Evolutionary conservation across 441 rosid genomes (phyloP).

Genomic region (Jatropha multifida): DNA sequence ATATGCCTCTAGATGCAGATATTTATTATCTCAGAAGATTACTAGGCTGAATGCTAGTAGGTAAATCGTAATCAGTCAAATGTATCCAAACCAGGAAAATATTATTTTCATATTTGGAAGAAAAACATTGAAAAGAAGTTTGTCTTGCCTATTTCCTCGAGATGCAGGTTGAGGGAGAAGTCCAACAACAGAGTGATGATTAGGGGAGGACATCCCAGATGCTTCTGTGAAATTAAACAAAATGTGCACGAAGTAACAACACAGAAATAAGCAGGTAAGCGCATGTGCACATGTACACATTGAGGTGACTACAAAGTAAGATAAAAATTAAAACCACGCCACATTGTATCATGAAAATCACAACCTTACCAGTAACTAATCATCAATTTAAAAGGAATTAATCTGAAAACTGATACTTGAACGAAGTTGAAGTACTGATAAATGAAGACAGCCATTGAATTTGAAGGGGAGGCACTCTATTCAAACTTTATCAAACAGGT

Average conservation of each 20-base stretch:
- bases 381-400: slow-evolving; percentile 1
- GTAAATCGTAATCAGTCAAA: slow-evolving; percentile 6
- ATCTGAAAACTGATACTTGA: background rate
- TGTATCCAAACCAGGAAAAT: slow-evolving; percentile 22
- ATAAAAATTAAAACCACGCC: background rate
- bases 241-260: background rate
- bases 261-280: background rate
- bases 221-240: slow-evolving; percentile 43
- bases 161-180: slow-evolving; percentile 64
- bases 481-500: background rate
- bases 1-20: slow-evolving; percentile 11
- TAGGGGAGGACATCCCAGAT: slow-evolving; percentile 42
- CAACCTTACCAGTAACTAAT: background rate
- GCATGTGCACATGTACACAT: background rate
- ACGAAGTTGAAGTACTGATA: background rate
- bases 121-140: slow-evolving; percentile 1
- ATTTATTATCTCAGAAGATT: background rate
- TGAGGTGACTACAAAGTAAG: background rate
- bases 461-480: background rate
- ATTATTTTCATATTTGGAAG: background rate
- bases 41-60: background rate
- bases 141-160: slow-evolving; percentile 53
- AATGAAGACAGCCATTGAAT: background rate
- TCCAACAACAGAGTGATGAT: slow-evolving; percentile 56
- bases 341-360: background rate